phyloP scores from a whole-genome alignment of 345 rosid species.

The Salix dunnii region DNA sequence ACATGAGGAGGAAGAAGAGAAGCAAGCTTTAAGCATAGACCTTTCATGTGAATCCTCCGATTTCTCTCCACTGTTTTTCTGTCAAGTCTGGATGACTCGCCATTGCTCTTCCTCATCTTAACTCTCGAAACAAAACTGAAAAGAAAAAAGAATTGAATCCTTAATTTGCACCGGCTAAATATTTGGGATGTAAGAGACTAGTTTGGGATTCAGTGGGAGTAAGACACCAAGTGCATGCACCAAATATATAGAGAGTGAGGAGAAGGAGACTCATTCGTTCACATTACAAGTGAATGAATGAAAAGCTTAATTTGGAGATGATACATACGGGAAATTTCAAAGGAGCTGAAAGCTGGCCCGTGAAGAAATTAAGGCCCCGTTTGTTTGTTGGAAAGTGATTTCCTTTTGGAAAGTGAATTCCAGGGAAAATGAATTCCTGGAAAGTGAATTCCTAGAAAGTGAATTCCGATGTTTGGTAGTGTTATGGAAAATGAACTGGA shows the following conservation, averaged over 20 bases:
- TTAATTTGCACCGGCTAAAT: neutral
- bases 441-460: too few relatives aligned
- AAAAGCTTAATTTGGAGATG: neutral
- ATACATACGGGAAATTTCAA: neutral
- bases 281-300: neutral
- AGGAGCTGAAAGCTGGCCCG: neutral
- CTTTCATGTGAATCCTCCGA: slow-evolving; percentile 58
- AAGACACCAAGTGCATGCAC: neutral
- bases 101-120: slow-evolving; percentile 26
- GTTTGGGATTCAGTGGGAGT: neutral
- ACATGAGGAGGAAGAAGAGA: slow-evolving; percentile 42
- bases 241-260: neutral
- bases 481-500: too few relatives aligned
- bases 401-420: too few relatives aligned
- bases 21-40: slow-evolving; percentile 32
- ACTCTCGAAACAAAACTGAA: neutral
- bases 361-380: too few relatives aligned
- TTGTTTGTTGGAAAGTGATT: too few relatives aligned
- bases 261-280: neutral
- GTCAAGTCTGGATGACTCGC: slow-evolving; percentile 33
- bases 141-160: too few relatives aligned
- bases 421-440: too few relatives aligned
- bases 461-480: too few relatives aligned
- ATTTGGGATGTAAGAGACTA: neutral
- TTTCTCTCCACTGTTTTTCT: slow-evolving; percentile 55